Percentiles rank a stretch among this genome's conserved stretches.
These are phyloP conservation scores for Chondrus crispus DNA, from an alignment of 23 red algal genomes.

Conservation along the genomic window DNA sequence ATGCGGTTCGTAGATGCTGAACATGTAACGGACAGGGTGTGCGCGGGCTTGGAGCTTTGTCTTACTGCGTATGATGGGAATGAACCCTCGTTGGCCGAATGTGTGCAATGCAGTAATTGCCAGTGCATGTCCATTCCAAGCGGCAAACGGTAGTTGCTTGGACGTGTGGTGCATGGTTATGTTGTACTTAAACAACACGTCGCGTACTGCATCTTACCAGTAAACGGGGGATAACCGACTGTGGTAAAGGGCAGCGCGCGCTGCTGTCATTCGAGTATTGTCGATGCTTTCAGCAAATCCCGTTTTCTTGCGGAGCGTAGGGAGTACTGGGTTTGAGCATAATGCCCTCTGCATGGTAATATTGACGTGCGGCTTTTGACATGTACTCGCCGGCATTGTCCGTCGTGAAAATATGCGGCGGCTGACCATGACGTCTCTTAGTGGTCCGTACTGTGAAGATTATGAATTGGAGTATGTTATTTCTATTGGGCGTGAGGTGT, in stretches of 20 bases:
- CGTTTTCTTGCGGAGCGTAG: slow-evolving; percentile 17
- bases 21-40: neutral
- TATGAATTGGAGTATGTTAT: neutral
- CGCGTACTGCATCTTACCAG: neutral
- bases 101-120: neutral
- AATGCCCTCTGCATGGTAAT: neutral
- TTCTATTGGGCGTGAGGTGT: neutral
- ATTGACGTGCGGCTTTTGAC: neutral
- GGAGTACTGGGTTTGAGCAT: neutral
- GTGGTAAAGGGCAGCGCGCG: neutral
- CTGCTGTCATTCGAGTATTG: neutral
- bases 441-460: neutral
- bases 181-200: slow-evolving; percentile 22
- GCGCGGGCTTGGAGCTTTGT: neutral
- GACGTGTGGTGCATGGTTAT: neutral
- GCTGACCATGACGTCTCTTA: neutral
- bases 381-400: neutral
- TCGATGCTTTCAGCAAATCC: neutral
- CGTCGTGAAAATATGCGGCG: neutral
- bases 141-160: neutral
- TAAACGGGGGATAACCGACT: neutral
- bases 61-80: neutral
- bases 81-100: neutral
- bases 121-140: neutral
- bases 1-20: neutral